Evolutionary conservation across 331 rosid species (phyloP).

Genomic region (Pyracantha coccinea): DNA sequence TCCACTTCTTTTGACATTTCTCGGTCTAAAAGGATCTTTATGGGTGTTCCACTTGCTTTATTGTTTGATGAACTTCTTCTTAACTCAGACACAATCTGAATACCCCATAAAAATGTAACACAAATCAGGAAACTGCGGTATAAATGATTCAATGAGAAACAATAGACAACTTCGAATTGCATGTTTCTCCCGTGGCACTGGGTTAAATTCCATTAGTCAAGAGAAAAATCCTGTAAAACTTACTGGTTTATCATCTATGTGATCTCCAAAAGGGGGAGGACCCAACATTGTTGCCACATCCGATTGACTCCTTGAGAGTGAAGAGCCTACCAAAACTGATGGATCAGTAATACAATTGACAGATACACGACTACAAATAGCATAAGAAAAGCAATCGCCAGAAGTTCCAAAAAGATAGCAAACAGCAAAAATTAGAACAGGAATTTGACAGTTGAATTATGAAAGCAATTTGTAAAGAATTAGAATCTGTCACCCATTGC

Average conservation of each 20-base stretch:
- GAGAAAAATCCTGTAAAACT: constrained; percentile 16
- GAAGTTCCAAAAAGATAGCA: neutral
- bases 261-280: constrained; percentile 50
- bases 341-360: neutral
- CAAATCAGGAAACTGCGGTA: constrained; percentile 12
- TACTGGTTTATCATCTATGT: constrained; percentile 69
- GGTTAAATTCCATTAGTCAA: neutral
- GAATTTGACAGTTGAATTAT: neutral
- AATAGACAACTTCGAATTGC: neutral
- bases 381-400: neutral
- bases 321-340: constrained; percentile 40
- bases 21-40: constrained; percentile 77
- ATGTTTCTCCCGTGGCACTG: neutral
- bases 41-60: constrained; percentile 45
- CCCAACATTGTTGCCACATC: constrained; percentile 40
- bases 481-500: neutral
- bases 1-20: constrained; percentile 72
- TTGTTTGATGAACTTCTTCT: constrained; percentile 37
- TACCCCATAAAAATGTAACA: constrained; percentile 18
- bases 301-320: constrained; percentile 54
- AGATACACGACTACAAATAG: neutral
- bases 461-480: neutral
- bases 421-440: neutral
- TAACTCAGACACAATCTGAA: constrained; percentile 51
- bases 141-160: constrained; percentile 3